Base-by-base conservation (phyloP, 2,329 filamentous ascomycete genomes). In the Aspergillus novoparasiticus region DNA sequence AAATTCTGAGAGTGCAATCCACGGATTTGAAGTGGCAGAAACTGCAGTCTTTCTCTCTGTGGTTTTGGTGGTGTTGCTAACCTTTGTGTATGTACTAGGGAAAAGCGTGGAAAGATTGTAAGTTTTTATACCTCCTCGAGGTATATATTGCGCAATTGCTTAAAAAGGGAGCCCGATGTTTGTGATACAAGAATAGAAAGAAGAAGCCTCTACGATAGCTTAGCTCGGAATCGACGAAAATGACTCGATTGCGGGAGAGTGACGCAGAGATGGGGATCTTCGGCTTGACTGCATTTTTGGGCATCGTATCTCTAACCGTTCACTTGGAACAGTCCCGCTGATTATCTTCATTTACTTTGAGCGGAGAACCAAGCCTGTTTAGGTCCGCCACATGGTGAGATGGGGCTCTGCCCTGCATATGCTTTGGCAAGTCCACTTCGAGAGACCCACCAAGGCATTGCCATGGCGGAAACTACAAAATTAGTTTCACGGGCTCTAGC, bases 191-290 rank as follows among this genome's bases (percentile, higher is more conserved):
- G 59, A 63, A 63, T 62, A 56, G 23, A 60, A 56, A 32, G 58
- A 50, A 48, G 51, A 41, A 41, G 2, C 32, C 60, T 63, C 36
- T 58, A 54, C 34, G 23, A 58, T 12, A n/a, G 21, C 56, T 60
- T 58, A 53, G 41, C 32, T 28, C 41, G 14, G 55, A 62, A 62
- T 46, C 57, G 58, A 62, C 57, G n/a, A 59, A 60, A 64, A 61
- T 54, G 48, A 45, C 16, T 30, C 6, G 55, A 21, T 28, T 23
- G 55, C 16, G 45, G 23, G 36, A 55, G 56, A 57, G 61, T 62
- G 59, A 64, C 53, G 59, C 61, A 57, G 60, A 64, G 68, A 66
- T 70, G 45, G 63, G 62, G 68, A 70, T 70, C 67, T 63, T 68
- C 66, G 53, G 45, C 32, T 54, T 53, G 41, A 59, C 48, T 61